Evolutionary conservation across 345 rosid species (phyloP).

Genomic region (Brassica juncea): DNA sequence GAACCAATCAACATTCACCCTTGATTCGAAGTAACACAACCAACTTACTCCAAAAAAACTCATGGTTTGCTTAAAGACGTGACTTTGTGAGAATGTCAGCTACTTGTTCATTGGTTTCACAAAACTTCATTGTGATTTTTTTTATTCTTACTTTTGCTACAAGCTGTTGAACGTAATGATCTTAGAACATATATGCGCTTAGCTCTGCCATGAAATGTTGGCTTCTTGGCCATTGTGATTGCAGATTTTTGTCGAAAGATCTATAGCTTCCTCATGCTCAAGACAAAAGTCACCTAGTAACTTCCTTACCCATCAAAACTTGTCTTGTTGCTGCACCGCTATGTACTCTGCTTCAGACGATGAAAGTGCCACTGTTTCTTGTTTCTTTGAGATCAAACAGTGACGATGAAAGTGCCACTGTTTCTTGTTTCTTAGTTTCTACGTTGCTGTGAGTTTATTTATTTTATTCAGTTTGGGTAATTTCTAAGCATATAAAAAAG

Average conservation of each 20-base stretch:
- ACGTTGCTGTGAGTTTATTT: slow-evolving; percentile 46
- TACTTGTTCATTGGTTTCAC: background rate
- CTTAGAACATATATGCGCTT: background rate
- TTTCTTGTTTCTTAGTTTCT: slow-evolving; percentile 1
- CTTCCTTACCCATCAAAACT: background rate
- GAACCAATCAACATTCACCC: background rate
- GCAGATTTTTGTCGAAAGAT: background rate
- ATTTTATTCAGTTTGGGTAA: background rate
- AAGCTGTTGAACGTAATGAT: background rate
- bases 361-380: background rate
- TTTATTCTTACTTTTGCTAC: background rate
- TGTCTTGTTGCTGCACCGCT: background rate
- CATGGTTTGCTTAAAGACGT: background rate
- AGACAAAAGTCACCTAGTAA: background rate
- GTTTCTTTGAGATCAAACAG: background rate
- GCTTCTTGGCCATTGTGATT: background rate
- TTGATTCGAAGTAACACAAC: background rate
- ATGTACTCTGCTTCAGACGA: background rate
- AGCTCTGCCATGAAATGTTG: background rate
- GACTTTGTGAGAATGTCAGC: background rate
- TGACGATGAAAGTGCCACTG: too few relatives aligned
- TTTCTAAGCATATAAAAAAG: slow-evolving; percentile 23
- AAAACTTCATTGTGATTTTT: background rate
- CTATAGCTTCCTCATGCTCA: background rate
- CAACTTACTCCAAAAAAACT: background rate